A percentile compares a stretch with the other conserved stretches of the same genome.
These are phyloP conservation scores for Toxoplasma gondii DNA, from an alignment of 169 alveolate species.

Conservation along the genomic window DNA sequence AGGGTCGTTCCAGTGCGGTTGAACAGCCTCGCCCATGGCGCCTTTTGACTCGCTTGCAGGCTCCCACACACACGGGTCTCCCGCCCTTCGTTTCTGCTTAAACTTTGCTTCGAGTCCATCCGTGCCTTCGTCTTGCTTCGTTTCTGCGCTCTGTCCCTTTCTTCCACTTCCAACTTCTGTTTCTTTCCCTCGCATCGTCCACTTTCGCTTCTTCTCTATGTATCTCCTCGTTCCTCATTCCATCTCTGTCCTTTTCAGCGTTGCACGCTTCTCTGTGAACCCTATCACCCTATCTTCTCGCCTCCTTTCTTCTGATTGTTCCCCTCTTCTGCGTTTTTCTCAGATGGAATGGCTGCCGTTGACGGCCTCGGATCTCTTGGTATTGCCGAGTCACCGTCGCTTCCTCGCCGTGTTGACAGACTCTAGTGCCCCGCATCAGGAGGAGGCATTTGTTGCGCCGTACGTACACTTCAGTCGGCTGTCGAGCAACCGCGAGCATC, in stretches of 20 bases:
- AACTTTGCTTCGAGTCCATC: too few species aligned
- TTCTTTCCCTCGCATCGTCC: too few species aligned
- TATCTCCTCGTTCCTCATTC: neutral
- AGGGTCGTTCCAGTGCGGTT: too few species aligned
- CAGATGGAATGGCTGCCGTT: constrained; percentile 52
- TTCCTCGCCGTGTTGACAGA: constrained; percentile 32
- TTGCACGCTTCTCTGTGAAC: neutral
- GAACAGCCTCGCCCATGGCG: too few species aligned
- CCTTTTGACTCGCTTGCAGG: too few species aligned
- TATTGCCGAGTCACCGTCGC: constrained; percentile 50
- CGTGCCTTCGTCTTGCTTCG: too few species aligned
- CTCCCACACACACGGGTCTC: too few species aligned
- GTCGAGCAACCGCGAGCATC: constrained; percentile 33
- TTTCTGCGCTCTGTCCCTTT: too few species aligned
- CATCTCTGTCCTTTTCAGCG: neutral
- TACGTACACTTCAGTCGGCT: constrained; percentile 29
- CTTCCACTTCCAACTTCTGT: too few species aligned
- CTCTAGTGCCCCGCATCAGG: constrained; percentile 25
- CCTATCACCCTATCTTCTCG: neutral
- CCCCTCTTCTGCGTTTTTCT: neutral
- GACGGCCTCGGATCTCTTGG: neutral
- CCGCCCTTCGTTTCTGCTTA: too few species aligned
- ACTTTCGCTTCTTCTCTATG: neutral
- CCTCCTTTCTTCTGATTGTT: neutral
- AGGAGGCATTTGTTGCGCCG: constrained; percentile 20